Conservation (phyloP, 768 basidiomycete genomes). For the Candolleomyces aberdarensis region DNA sequence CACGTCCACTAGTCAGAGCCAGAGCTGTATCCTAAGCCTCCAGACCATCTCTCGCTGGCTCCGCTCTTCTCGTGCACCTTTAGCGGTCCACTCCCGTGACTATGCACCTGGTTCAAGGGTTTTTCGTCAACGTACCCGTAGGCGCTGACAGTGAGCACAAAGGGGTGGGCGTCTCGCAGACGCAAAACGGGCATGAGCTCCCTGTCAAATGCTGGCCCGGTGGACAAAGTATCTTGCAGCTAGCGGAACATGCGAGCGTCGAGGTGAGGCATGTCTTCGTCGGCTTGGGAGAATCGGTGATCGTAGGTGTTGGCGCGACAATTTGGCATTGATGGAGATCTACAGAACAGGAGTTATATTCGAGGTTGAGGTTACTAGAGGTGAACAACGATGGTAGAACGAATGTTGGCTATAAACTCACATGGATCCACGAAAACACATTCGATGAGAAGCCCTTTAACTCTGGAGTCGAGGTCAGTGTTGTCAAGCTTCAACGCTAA, state of each 20-base stretch:
- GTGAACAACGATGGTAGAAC: neutral
- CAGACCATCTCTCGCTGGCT: no score
- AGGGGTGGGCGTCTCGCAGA: slow-evolving; percentile 2
- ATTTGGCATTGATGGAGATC: slow-evolving; percentile 8
- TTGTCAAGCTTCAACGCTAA: no score
- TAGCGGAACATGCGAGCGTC: slow-evolving; percentile 4
- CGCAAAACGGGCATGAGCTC: slow-evolving; percentile 2
- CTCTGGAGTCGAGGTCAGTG: neutral
- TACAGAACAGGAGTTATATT: neutral
- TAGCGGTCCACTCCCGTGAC: no score
- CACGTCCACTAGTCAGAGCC: no score
- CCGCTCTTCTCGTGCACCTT: no score
- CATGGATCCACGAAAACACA: slow-evolving; percentile 5
- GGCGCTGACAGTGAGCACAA: neutral
- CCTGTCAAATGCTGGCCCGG: slow-evolving; percentile 6
- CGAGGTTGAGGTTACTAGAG: no score
- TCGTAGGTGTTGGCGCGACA: neutral
- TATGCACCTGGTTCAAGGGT: no score
- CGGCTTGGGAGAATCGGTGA: neutral
- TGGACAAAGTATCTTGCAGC: slow-evolving; percentile 3
- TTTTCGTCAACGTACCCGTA: no score
- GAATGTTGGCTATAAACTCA: neutral
- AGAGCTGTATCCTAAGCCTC: no score
- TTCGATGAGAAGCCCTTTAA: neutral
- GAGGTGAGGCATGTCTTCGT: slow-evolving; percentile 1